Evolutionary conservation across 768 basidiomycete species (phyloP).

Genomic region (Tephrocybe sp.): DNA sequence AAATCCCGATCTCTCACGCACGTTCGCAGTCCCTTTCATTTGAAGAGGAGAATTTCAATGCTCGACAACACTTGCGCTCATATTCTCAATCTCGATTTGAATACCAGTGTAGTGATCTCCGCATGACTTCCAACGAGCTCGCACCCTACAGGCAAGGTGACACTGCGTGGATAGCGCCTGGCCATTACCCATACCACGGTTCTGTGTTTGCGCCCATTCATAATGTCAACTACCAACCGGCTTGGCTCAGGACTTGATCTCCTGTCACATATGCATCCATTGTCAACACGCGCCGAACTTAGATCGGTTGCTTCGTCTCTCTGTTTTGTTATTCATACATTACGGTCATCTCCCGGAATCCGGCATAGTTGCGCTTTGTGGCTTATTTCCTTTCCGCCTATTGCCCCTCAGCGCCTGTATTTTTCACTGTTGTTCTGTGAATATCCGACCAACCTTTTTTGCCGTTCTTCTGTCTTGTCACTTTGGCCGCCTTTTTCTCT

Average conservation of each 20-base stretch:
- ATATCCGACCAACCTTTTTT: conserved; percentile 27
- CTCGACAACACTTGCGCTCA: conserved; percentile 52
- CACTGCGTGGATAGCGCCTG: conserved; percentile 40
- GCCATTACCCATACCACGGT: conserved; percentile 38
- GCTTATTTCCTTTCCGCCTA: conserved; percentile 26
- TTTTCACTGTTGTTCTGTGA: conserved; percentile 28
- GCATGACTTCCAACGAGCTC: conserved; percentile 40
- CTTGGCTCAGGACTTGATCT: conserved; percentile 48
- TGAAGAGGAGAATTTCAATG: conserved; percentile 44
- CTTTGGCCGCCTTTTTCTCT: conserved; percentile 32
- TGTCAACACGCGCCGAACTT: conserved; percentile 21
- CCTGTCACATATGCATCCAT: conserved; percentile 12
- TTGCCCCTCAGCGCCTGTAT: conserved; percentile 27
- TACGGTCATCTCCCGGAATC: conserved; percentile 31
- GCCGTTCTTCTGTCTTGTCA: conserved; percentile 26
- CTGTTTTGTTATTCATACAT: conserved; percentile 26
- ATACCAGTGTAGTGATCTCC: conserved; percentile 45
- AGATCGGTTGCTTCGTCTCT: conserved; percentile 26
- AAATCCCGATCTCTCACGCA: conserved; percentile 40
- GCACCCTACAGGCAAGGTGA: conserved; percentile 32
- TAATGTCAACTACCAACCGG: conserved; percentile 42
- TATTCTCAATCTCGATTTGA: conserved; percentile 61
- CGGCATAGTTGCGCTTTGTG: conserved; percentile 24
- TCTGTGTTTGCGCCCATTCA: conserved; percentile 42
- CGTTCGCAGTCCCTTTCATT: conserved; percentile 58